Conservation (phyloP, 306 rosid species). For the Quercus engelmannii region DNA sequence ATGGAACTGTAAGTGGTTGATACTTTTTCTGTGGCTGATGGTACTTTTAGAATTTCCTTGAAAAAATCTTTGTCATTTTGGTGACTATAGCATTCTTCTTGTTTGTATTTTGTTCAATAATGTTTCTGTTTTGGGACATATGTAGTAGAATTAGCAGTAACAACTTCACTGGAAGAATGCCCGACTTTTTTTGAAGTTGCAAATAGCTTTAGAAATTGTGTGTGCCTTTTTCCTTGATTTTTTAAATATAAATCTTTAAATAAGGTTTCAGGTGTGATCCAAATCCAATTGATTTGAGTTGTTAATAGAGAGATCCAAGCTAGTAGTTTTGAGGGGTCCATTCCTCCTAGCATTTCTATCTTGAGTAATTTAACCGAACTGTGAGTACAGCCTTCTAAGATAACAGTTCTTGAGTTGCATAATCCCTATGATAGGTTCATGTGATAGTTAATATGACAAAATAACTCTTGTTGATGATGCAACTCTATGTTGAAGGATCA, state of each 20-base stretch:
- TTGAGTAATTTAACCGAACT: slow-evolving; percentile 6
- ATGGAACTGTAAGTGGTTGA: slow-evolving; percentile 3
- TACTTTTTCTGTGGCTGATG: not conserved
- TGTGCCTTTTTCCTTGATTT: not conserved
- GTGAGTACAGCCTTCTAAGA: slow-evolving; percentile 2
- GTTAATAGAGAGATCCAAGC: slow-evolving; percentile 30
- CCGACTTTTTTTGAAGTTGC: slow-evolving; percentile 10
- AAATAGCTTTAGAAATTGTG: slow-evolving; percentile 4
- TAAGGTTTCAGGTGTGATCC: not conserved
- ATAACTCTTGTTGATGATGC: not conserved
- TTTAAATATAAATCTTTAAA: not conserved
- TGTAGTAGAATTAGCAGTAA: slow-evolving; percentile 28
- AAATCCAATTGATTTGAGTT: not conserved
- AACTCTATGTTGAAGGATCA: slow-evolving; percentile 27
- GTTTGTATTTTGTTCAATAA: not conserved
- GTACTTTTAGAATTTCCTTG: not conserved
- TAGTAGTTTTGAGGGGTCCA: slow-evolving; percentile 27
- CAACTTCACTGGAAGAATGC: slow-evolving; percentile 33
- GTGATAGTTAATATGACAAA: not conserved
- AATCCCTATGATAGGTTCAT: not conserved
- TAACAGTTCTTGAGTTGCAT: not conserved
- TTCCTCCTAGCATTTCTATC: slow-evolving; percentile 24
- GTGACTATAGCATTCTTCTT: not conserved
- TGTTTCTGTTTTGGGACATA: not conserved
- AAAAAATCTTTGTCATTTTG: not conserved